A percentile compares a stretch with the other conserved stretches of the same genome.
Evolutionary conservation across 2,329 filamentous ascomycete species (phyloP).

Genomic region (Hymenoscyphus infarciens): DNA sequence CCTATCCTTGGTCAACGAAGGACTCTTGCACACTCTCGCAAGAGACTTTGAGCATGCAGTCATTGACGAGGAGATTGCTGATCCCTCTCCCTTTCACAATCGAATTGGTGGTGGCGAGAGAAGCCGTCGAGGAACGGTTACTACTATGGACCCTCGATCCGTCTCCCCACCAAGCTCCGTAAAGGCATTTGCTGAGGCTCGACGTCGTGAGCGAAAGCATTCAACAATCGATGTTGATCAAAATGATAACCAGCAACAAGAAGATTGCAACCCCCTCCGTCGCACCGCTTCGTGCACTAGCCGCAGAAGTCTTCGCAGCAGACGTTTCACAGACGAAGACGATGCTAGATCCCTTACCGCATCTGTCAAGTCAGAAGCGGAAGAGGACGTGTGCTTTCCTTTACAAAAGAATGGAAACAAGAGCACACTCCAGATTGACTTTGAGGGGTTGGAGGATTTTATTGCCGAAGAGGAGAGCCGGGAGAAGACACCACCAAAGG

Average conservation of each 20-base stretch:
- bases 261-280: slow-evolving; percentile 54
- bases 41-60: slow-evolving; percentile 87
- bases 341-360: slow-evolving; percentile 59
- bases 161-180: slow-evolving; percentile 93
- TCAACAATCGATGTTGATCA: slow-evolving; percentile 70
- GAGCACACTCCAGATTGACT: slow-evolving; percentile 80
- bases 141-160: slow-evolving; percentile 60
- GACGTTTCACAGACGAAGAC: slow-evolving; percentile 56
- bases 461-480: slow-evolving; percentile 62
- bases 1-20: slow-evolving; percentile 40
- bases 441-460: slow-evolving; percentile 90
- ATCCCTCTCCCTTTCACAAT: slow-evolving; percentile 36
- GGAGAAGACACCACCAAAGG: slow-evolving; percentile 36
- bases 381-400: slow-evolving; percentile 88
- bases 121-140: slow-evolving; percentile 52
- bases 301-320: slow-evolving; percentile 54
- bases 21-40: slow-evolving; percentile 46
- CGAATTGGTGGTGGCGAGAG: slow-evolving; percentile 30
- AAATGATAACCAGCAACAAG: slow-evolving; percentile 78
- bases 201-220: slow-evolving; percentile 73
- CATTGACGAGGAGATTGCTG: slow-evolving; percentile 66
- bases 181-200: slow-evolving; percentile 90
- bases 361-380: slow-evolving; percentile 63
- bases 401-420: slow-evolving; percentile 64
- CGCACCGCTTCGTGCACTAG: slow-evolving; percentile 70